Conservation (phyloP, 2,329 filamentous ascomycete species). For the Colletotrichum simmondsii region DNA sequence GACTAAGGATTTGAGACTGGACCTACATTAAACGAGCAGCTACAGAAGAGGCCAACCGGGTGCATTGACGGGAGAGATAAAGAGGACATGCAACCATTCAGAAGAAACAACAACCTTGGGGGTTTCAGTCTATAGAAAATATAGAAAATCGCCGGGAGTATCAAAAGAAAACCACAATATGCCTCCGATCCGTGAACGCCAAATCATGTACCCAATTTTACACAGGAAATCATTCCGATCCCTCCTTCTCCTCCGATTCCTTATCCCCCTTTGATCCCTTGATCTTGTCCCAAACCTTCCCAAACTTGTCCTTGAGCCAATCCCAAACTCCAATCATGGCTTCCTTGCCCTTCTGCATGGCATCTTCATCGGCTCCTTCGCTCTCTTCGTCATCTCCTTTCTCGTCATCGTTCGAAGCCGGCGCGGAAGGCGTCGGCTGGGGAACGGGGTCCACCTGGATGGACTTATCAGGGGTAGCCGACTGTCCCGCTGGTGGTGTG, state of each 20-base stretch:
- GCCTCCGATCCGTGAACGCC: slow-evolving; percentile 29
- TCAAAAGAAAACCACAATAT: slow-evolving; percentile 12
- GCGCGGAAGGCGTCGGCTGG: slow-evolving; percentile 35
- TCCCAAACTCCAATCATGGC: slow-evolving; percentile 56
- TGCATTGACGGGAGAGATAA: neutral
- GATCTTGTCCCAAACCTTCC: slow-evolving; percentile 58
- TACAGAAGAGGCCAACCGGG: no score
- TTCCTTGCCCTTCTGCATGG: slow-evolving; percentile 42
- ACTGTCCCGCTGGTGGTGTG: slow-evolving; percentile 15
- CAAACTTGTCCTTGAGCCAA: slow-evolving; percentile 62
- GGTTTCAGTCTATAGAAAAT: neutral
- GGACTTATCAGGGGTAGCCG: slow-evolving; percentile 33
- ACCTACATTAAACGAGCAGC: neutral
- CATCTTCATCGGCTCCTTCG: slow-evolving; percentile 40
- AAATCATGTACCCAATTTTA: neutral
- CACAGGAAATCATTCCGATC: slow-evolving; percentile 16
- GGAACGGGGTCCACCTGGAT: slow-evolving; percentile 38
- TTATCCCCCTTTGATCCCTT: slow-evolving; percentile 37
- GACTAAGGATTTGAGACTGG: no score
- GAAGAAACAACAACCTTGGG: neutral
- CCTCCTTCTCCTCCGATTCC: neutral
- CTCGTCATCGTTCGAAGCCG: slow-evolving; percentile 28
- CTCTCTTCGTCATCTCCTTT: slow-evolving; percentile 31
- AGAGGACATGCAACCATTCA: no score
- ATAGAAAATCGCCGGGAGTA: slow-evolving; percentile 14